Conservation (phyloP, 306 rosid genomes). For the Ormosia emarginata region DNA sequence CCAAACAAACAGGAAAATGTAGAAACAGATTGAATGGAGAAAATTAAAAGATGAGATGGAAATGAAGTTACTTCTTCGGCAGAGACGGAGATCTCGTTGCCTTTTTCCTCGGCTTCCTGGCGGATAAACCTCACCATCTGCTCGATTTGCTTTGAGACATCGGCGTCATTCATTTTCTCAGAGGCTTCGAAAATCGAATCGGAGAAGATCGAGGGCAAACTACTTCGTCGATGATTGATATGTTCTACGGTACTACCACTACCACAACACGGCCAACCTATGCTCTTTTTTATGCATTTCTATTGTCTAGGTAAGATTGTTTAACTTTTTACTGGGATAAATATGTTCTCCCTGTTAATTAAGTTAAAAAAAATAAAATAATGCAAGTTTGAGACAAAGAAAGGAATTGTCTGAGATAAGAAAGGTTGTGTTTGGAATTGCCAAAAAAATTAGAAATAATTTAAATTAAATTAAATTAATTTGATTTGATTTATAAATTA, state of each 20-base stretch:
- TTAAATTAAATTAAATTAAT: no score
- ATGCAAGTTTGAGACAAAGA: no score
- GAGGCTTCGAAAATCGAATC: conserved; percentile 8
- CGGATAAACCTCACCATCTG: conserved; percentile 96
- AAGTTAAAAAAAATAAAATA: no score
- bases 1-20: neutral
- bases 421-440: no score
- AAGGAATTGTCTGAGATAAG: no score
- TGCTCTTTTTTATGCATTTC: neutral
- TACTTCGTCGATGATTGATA: conserved; percentile 1
- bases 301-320: no score
- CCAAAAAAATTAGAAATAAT: no score
- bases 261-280: neutral
- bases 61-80: conserved; percentile 68
- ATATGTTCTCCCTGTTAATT: no score
- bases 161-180: conserved; percentile 81
- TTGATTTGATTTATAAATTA: no score
- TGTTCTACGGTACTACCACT: neutral
- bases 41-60: neutral
- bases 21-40: neutral
- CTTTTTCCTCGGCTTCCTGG: conserved; percentile 97
- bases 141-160: conserved; percentile 95
- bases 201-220: conserved; percentile 36
- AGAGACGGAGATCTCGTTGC: conserved; percentile 94
- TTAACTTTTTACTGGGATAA: no score